These are phyloP conservation scores for Coemansia sp. DNA, from an alignment of 192 early-diverging fungal species.

Conservation along the genomic window DNA sequence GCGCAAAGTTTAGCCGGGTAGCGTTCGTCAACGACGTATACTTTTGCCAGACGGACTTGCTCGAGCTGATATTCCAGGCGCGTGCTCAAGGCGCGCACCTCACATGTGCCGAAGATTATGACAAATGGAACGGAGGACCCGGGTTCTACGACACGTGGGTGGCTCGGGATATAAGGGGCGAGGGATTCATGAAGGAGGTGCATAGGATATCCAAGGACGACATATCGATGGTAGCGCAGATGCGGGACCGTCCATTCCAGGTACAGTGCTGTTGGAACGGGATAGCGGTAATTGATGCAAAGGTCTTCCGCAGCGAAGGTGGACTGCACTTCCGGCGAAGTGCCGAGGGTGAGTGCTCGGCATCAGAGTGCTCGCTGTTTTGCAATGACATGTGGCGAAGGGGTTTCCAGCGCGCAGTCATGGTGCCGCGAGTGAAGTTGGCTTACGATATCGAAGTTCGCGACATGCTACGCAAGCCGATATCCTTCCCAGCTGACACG, in stretches of 20 bases:
- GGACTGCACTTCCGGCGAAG: slow-evolving; percentile 34
- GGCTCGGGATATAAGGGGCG: slow-evolving; percentile 48
- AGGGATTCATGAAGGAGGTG: slow-evolving; percentile 28
- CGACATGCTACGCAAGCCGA: slow-evolving; percentile 23
- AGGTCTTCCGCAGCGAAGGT: slow-evolving; percentile 19
- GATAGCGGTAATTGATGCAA: slow-evolving; percentile 41
- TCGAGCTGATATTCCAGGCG: slow-evolving; percentile 56
- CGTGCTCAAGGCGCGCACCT: slow-evolving; percentile 49
- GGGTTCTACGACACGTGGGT: slow-evolving; percentile 59
- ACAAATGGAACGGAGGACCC: slow-evolving; percentile 19
- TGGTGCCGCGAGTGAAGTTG: slow-evolving; percentile 53
- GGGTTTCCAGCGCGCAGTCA: slow-evolving; percentile 31
- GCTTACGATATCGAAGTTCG: slow-evolving; percentile 38
- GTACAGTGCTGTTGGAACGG: slow-evolving; percentile 60
- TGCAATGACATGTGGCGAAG: slow-evolving; percentile 51
- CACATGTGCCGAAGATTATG: slow-evolving; percentile 57
- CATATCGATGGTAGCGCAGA: slow-evolving; percentile 20
- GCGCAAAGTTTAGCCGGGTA: slow-evolving; percentile 27
- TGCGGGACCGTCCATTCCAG: slow-evolving; percentile 46
- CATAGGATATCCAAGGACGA: slow-evolving; percentile 45
- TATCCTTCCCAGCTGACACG: slow-evolving; percentile 20
- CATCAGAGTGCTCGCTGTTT: slow-evolving; percentile 57
- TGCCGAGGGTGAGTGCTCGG: slow-evolving; percentile 44
- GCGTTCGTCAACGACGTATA: slow-evolving; percentile 55
- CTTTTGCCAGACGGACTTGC: slow-evolving; percentile 53